phyloP scores from a whole-genome alignment of 768 basidiomycete species.

The Boletus rufocinnamomeus region DNA sequence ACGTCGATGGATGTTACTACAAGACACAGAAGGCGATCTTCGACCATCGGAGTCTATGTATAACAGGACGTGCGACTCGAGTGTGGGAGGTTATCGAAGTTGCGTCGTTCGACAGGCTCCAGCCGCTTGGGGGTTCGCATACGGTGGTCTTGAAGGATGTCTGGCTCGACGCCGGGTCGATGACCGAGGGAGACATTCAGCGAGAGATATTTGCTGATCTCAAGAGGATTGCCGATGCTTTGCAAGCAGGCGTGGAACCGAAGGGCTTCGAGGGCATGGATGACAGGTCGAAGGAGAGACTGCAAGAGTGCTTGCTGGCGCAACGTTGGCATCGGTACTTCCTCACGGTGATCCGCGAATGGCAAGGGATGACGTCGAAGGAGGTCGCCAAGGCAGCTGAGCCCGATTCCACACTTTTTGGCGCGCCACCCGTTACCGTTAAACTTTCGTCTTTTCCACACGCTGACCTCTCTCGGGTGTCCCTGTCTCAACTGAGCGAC shows the following conservation, averaged over 20 bases:
- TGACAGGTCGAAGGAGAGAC: not conserved
- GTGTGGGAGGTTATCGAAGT: not conserved
- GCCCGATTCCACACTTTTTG: not conserved
- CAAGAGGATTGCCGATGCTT: not conserved
- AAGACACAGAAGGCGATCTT: not conserved
- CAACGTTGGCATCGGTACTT: not conserved
- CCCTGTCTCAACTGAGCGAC: too few species aligned
- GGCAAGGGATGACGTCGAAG: not conserved
- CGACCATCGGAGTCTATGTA: not conserved
- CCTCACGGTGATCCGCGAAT: not conserved
- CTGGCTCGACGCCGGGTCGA: not conserved
- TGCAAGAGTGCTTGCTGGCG: not conserved
- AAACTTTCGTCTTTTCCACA: not conserved
- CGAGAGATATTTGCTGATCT: not conserved
- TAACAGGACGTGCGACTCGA: not conserved
- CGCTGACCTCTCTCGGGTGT: too few species aligned
- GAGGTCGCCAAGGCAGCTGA: not conserved
- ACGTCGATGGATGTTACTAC: not conserved
- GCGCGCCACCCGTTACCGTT: not conserved
- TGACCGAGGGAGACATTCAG: not conserved
- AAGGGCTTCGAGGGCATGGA: not conserved
- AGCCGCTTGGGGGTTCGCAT: not conserved
- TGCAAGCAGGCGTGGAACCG: not conserved
- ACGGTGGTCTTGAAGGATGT: not conserved
- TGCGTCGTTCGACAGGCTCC: not conserved